These are phyloP conservation scores for Neurospora sp. DNA, from an alignment of 495 filamentous ascomycete genomes.

Conservation along the genomic window DNA sequence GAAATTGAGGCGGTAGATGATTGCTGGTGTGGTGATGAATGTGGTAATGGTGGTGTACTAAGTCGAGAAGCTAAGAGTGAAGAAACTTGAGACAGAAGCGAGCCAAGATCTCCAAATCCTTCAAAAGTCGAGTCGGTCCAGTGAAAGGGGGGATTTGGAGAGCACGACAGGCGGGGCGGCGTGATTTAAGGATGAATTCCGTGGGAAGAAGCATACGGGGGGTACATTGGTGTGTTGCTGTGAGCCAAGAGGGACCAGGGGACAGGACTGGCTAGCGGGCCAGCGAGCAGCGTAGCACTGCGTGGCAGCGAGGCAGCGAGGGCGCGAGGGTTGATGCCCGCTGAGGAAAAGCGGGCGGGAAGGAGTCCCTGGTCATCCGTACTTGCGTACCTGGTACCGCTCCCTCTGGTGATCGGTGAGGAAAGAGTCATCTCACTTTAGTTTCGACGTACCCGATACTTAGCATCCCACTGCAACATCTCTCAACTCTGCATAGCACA, in stretches of 20 bases:
- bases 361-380: background rate
- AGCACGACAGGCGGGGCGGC: constrained; percentile 13
- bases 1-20: background rate
- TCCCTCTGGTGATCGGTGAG: background rate
- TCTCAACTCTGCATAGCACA: background rate
- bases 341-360: background rate
- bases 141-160: constrained; percentile 8
- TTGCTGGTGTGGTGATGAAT: background rate
- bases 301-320: background rate
- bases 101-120: background rate
- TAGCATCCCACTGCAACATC: background rate
- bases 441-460: background rate
- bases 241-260: background rate
- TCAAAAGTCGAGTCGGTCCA: background rate
- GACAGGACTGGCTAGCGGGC: background rate
- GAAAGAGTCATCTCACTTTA: background rate
- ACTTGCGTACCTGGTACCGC: background rate
- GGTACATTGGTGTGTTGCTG: background rate
- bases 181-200: constrained; percentile 6
- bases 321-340: background rate
- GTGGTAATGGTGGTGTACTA: background rate
- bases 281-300: background rate
- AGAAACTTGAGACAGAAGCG: background rate
- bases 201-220: background rate
- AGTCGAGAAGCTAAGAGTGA: background rate